A percentile compares a stretch with the other conserved stretches of the same genome.
Conservation (phyloP, 768 basidiomycete genomes). For the Pulveroboletus sp. region DNA sequence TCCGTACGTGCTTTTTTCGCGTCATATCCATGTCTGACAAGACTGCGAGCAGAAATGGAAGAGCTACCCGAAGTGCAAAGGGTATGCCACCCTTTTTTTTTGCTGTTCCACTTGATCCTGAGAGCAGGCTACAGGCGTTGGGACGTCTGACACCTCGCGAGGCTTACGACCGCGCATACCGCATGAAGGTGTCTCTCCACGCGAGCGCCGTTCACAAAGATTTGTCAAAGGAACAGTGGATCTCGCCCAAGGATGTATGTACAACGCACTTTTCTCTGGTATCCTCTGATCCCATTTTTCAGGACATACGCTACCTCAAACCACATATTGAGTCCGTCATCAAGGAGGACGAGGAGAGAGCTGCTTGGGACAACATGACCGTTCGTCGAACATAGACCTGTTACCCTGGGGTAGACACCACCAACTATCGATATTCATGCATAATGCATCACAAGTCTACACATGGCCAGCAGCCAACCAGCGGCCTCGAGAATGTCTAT, state of each 20-base stretch:
- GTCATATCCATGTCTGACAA: not conserved
- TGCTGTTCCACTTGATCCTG: not conserved
- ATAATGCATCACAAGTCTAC: constrained; percentile 4
- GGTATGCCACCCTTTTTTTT: constrained; percentile 40
- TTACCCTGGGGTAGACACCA: constrained; percentile 22
- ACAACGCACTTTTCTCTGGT: not conserved
- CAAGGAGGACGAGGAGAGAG: constrained; percentile 75
- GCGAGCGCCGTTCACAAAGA: constrained; percentile 74
- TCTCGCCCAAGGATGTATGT: constrained; percentile 69
- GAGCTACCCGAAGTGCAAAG: constrained; percentile 77
- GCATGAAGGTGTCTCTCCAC: constrained; percentile 79
- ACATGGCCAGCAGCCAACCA: not conserved
- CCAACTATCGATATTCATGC: constrained; percentile 16
- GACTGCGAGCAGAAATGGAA: constrained; percentile 55
- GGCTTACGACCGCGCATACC: constrained; percentile 87
- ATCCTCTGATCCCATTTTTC: constrained; percentile 13
- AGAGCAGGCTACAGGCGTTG: constrained; percentile 59
- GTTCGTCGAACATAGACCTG: constrained; percentile 64
- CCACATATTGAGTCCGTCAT: constrained; percentile 72
- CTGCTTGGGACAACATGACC: constrained; percentile 74
- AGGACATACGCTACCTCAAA: constrained; percentile 91
- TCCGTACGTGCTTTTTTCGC: constrained; percentile 54
- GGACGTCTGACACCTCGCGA: constrained; percentile 75
- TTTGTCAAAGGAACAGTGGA: constrained; percentile 82
- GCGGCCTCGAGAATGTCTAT: constrained; percentile 6